Evolutionary conservation across 495 filamentous ascomycete genomes (phyloP), one percentile per base, ranked within the genome.

Genomic region (Rusavskia elegans): DNA sequence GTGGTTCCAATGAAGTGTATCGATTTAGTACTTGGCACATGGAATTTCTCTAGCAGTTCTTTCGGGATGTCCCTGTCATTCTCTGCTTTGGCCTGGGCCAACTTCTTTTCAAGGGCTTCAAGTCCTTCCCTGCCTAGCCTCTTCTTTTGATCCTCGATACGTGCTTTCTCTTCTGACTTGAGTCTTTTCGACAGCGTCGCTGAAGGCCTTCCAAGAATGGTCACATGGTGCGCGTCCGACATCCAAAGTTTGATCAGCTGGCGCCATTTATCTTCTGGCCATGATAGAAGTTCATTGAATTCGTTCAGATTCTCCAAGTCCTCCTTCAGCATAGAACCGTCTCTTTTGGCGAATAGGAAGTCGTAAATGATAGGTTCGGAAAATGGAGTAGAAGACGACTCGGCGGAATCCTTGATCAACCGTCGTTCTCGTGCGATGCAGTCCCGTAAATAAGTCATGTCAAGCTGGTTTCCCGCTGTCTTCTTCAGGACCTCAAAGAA

Each of bases 1-100:
- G 73, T 79, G 0, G 92, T 92, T 45, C 89, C 77, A 59, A 95
- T 89, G 65, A 99, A 97, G 62, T 95, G 86, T 44, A 99, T 96
- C 0, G 89, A 94, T 8, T 87, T 81, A 0, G 85, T 82, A 21
- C 79, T 75, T 19, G 92, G 93, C 36, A 99, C 84, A 41, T 75
- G 62, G 68, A 93, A 95, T 46, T 79, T 71, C 50, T 83, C 82
- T 5, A 97, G 68, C 39, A 95, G 59, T 25, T 84, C 77, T 39
- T 78, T 71, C 3, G 92, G 92, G 45, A 99, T 89, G 38, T 84
- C 78, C 61, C 81, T 79, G 59, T 97, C 87, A 61, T 95, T 99
- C 62, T 85, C 82, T 6, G 80, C 79, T 63, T 90, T 95, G 6
- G 93, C 89, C 25, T 76, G 75, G 36, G 90, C 84, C 10, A 99